Percentiles rank a stretch among this genome's conserved stretches.
Conservation (phyloP, 306 rosid species). For the Abrus pulchellus region DNA sequence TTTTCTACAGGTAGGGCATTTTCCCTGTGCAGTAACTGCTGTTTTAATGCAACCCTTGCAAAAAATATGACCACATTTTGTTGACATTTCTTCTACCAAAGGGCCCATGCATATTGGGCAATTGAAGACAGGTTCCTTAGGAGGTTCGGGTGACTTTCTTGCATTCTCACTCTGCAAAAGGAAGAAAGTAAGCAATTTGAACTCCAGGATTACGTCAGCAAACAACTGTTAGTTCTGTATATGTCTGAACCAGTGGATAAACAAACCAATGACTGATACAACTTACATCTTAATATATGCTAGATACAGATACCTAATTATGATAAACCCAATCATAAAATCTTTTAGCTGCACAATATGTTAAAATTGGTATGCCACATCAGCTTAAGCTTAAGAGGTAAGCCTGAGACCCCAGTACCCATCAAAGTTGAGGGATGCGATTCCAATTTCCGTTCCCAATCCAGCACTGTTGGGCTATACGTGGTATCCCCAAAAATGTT, state of each 20-base stretch:
- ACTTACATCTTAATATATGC: neutral
- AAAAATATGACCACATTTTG: constrained; percentile 95
- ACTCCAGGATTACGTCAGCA: neutral
- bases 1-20: constrained; percentile 90
- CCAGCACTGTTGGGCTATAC: no score
- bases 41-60: constrained; percentile 73
- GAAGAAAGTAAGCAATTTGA: constrained; percentile 37
- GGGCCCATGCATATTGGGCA: constrained; percentile 87
- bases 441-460: no score
- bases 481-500: no score
- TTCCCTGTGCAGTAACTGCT: constrained; percentile 57
- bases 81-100: constrained; percentile 72
- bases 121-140: constrained; percentile 73
- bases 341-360: neutral
- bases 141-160: constrained; percentile 58
- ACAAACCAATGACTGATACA: neutral
- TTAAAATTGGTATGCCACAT: neutral
- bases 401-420: neutral
- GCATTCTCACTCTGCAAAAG: constrained; percentile 59
- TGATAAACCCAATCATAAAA: neutral
- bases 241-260: neutral
- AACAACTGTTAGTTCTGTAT: neutral
- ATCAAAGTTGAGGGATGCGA: neutral
- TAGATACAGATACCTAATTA: neutral
- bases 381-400: neutral